A percentile compares a stretch with the other conserved stretches of the same genome.
These are phyloP conservation scores for Fomitopsis serialis DNA, from an alignment of 768 basidiomycete species.

Conservation along the genomic window DNA sequence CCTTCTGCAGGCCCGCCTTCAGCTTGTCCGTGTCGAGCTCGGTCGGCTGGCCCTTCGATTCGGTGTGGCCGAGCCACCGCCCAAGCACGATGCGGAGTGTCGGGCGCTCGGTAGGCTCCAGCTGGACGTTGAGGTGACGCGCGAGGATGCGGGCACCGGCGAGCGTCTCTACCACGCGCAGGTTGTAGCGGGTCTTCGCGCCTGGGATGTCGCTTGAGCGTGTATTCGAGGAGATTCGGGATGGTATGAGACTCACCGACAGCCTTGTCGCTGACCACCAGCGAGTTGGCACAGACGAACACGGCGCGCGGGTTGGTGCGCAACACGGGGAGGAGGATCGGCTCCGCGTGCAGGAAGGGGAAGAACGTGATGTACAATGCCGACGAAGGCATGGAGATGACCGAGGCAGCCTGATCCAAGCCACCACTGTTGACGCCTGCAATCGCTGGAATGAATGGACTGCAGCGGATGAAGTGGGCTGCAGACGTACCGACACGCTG, in stretches of 20 bases:
- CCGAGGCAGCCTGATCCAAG: constrained; percentile 90
- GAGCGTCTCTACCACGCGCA: constrained; percentile 89
- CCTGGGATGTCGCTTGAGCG: constrained; percentile 28
- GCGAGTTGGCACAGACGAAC: constrained; percentile 80
- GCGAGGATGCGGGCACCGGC: constrained; percentile 74
- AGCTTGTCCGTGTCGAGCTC: constrained; percentile 43
- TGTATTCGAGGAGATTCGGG: background rate
- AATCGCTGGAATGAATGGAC: background rate
- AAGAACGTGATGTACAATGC: constrained; percentile 82
- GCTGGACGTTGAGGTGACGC: constrained; percentile 43
- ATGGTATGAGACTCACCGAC: constrained; percentile 17
- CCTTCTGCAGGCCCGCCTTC: constrained; percentile 39
- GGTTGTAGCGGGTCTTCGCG: constrained; percentile 77
- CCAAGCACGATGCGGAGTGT: constrained; percentile 67
- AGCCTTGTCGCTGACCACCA: constrained; percentile 77
- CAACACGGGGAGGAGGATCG: constrained; percentile 53
- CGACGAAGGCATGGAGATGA: constrained; percentile 64
- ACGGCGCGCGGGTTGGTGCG: constrained; percentile 37
- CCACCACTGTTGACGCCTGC: constrained; percentile 65
- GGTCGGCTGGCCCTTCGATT: constrained; percentile 29
- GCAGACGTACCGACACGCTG: constrained; percentile 54
- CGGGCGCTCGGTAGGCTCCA: constrained; percentile 42
- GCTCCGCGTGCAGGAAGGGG: constrained; percentile 61
- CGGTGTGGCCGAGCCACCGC: constrained; percentile 31
- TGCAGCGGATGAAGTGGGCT: background rate